phyloP scores from a whole-genome alignment of 2,329 filamentous ascomycete genomes.

The Diplodia seriata region DNA sequence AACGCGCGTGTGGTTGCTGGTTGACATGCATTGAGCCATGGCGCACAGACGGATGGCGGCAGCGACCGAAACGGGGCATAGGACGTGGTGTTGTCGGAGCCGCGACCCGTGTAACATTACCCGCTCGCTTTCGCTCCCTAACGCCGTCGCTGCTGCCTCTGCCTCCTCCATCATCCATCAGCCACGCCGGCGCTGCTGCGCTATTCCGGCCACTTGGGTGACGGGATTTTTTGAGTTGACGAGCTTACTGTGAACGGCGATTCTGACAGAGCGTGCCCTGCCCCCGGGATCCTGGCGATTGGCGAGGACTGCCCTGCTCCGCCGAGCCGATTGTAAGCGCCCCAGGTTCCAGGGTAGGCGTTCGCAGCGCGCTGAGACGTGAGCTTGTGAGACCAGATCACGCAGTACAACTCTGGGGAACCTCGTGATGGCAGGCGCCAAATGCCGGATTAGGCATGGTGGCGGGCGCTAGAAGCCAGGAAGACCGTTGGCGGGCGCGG shows the following conservation, averaged over 20 bases:
- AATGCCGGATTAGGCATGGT: background rate
- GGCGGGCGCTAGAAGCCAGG: background rate
- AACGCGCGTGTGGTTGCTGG: background rate
- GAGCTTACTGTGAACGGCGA: background rate
- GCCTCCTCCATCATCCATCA: background rate
- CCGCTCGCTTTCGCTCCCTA: slow-evolving; percentile 18
- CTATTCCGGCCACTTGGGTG: slow-evolving; percentile 5
- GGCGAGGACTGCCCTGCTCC: background rate
- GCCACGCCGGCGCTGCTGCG: background rate
- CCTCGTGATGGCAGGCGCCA: slow-evolving; percentile 2
- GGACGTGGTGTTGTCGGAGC: slow-evolving; percentile 5
- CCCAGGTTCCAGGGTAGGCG: background rate
- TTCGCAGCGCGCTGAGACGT: background rate
- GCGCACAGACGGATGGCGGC: slow-evolving; percentile 22
- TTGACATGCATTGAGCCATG: slow-evolving; percentile 18
- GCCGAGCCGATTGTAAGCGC: slow-evolving; percentile 13
- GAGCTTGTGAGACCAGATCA: background rate
- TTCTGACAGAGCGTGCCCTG: too few species aligned
- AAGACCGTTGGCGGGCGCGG: background rate
- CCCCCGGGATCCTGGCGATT: background rate
- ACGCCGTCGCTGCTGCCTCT: too few species aligned
- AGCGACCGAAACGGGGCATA: slow-evolving; percentile 11
- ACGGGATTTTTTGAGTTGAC: slow-evolving; percentile 14
- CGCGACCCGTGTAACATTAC: slow-evolving; percentile 14
- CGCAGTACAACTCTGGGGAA: slow-evolving; percentile 7